A percentile compares a stretch with the other conserved stretches of the same genome.
These are phyloP conservation scores for Papilionanthe hybrid DNA, from an alignment of 116 monocot genomes.

Conservation along the genomic window DNA sequence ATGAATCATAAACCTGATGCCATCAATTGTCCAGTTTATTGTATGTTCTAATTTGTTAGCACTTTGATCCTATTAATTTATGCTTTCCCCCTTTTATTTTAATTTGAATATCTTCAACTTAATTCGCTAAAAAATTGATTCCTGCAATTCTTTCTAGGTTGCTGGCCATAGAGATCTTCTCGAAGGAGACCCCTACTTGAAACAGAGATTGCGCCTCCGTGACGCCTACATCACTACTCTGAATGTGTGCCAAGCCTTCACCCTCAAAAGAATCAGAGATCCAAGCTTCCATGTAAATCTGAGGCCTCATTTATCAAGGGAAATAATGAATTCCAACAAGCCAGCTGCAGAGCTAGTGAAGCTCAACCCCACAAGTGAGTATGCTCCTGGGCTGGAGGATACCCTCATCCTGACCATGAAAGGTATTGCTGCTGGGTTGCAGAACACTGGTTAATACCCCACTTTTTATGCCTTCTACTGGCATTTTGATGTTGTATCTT, in stretches of 20 bases:
- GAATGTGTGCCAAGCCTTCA: slow-evolving; percentile 86
- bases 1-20: too few species aligned
- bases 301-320: slow-evolving; percentile 77
- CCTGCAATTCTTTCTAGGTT: slow-evolving; percentile 36
- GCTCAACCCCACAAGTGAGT: slow-evolving; percentile 90
- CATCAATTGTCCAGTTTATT: too few species aligned
- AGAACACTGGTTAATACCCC: slow-evolving; percentile 74
- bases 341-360: slow-evolving; percentile 77
- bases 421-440: slow-evolving; percentile 95
- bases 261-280: slow-evolving; percentile 79
- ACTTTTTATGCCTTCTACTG: too few species aligned
- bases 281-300: slow-evolving; percentile 57
- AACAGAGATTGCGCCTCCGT: slow-evolving; percentile 71
- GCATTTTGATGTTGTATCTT: too few species aligned
- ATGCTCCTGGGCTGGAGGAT: slow-evolving; percentile 87
- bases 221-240: slow-evolving; percentile 84
- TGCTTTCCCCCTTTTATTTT: too few species aligned
- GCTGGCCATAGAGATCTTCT: slow-evolving; percentile 87
- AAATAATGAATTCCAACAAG: slow-evolving; percentile 41
- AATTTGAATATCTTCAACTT: too few species aligned
- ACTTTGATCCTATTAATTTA: too few species aligned
- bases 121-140: too few species aligned
- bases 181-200: slow-evolving; percentile 87
- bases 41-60: too few species aligned
- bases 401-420: slow-evolving; percentile 98